phyloP scores from a whole-genome alignment of 1,284 basidiomycete species.

The Phylloboletellus chloephorus region DNA sequence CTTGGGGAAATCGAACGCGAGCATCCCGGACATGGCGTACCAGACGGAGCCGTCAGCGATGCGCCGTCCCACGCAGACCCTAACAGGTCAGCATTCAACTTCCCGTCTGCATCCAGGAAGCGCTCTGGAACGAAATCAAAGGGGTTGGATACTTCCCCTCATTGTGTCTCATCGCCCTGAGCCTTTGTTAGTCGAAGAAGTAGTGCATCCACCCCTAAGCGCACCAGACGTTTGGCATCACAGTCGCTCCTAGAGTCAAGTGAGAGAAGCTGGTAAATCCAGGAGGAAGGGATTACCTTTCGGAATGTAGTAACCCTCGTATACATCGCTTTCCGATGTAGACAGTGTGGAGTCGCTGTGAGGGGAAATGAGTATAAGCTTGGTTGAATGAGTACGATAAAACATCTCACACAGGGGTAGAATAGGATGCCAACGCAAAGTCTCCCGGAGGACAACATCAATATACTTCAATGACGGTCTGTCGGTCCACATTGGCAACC shows the following conservation, averaged over 20 bases:
- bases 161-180: slow-evolving; percentile 28
- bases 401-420: slow-evolving; percentile 18
- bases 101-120: slow-evolving; percentile 18
- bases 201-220: background rate
- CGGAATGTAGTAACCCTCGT: slow-evolving; percentile 28
- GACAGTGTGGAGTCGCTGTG: slow-evolving; percentile 20
- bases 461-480: slow-evolving; percentile 17
- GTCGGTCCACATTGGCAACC: slow-evolving; percentile 18
- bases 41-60: slow-evolving; percentile 25
- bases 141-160: slow-evolving; percentile 21
- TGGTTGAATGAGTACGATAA: background rate
- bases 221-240: slow-evolving; percentile 29
- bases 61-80: slow-evolving; percentile 27
- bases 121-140: slow-evolving; percentile 28
- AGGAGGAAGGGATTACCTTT: slow-evolving; percentile 16
- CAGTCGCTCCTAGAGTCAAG: slow-evolving; percentile 15
- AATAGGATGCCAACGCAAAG: slow-evolving; percentile 20
- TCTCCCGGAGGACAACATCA: slow-evolving; percentile 23
- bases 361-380: background rate
- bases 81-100: slow-evolving; percentile 13
- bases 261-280: slow-evolving; percentile 1
- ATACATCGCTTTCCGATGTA: slow-evolving; percentile 21
- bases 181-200: background rate
- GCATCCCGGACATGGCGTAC: slow-evolving; percentile 21
- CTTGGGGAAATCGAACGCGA: slow-evolving; percentile 22